A percentile compares a stretch with the other conserved stretches of the same genome.
Evolutionary conservation across 2,329 filamentous ascomycete genomes (phyloP).

Genomic region (Cercospora zeae-maydis): DNA sequence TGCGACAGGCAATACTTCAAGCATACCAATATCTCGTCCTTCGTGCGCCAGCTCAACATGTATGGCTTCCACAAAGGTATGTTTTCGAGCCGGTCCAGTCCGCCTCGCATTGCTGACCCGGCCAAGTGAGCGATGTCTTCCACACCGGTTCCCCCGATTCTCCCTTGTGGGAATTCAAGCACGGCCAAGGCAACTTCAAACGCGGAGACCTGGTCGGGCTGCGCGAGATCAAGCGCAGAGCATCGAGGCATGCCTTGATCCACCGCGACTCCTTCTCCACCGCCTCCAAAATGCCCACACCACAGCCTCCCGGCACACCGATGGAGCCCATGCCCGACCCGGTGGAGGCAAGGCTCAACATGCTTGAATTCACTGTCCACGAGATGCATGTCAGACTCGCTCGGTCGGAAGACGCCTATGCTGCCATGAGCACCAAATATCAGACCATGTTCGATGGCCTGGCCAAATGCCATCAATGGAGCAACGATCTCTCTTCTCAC

Average conservation of each 20-base stretch:
- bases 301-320: conserved; percentile 68
- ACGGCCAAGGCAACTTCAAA: conserved; percentile 96
- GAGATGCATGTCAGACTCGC: conserved; percentile 73
- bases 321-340: conserved; percentile 68
- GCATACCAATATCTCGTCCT: conserved; percentile 98
- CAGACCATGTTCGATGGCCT: conserved; percentile 79
- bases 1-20: conserved; percentile 87
- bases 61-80: conserved; percentile 98
- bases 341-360: conserved; percentile 68
- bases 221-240: conserved; percentile 90
- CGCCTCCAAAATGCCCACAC: conserved; percentile 66
- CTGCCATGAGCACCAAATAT: conserved; percentile 75
- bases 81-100: conserved; percentile 11
- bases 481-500: conserved; percentile 75
- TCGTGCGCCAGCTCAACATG: conserved; percentile 97
- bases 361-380: conserved; percentile 76
- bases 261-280: conserved; percentile 81
- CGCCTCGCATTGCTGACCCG: background rate
- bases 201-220: conserved; percentile 86
- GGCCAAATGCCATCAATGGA: conserved; percentile 71
- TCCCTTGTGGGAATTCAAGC: conserved; percentile 97
- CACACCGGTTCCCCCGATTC: conserved; percentile 91
- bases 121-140: conserved; percentile 90
- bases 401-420: conserved; percentile 77
- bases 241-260: conserved; percentile 87